phyloP scores from a whole-genome alignment of 2,329 filamentous ascomycete genomes.

The Ophiosphaerella narmari region DNA sequence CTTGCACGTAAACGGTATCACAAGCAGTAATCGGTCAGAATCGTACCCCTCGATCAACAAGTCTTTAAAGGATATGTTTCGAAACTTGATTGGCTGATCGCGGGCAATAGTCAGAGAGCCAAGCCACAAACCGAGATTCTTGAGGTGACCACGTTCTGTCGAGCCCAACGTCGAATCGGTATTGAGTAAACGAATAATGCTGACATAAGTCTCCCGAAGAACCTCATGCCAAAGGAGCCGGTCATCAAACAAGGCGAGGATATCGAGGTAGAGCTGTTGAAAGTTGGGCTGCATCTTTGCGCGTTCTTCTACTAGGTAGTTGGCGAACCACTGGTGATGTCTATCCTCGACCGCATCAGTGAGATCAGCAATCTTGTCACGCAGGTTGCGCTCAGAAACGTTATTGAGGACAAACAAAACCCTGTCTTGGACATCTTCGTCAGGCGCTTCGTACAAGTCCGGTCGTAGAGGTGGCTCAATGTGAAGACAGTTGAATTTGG shows the following conservation, averaged over 20 bases:
- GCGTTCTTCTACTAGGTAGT: slow-evolving; percentile 91
- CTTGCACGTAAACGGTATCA: slow-evolving; percentile 98
- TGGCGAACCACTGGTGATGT: slow-evolving; percentile 95
- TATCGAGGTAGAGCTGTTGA: slow-evolving; percentile 87
- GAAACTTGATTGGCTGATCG: slow-evolving; percentile 93
- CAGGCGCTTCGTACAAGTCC: slow-evolving; percentile 77
- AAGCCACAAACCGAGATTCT: slow-evolving; percentile 93
- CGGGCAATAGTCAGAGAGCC: slow-evolving; percentile 90
- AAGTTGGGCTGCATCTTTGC: slow-evolving; percentile 98
- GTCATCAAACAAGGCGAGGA: slow-evolving; percentile 82
- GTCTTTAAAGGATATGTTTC: slow-evolving; percentile 96
- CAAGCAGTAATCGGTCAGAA: slow-evolving; percentile 85
- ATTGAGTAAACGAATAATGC: slow-evolving; percentile 84
- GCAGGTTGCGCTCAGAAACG: slow-evolving; percentile 85
- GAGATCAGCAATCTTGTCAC: slow-evolving; percentile 81
- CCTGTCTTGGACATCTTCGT: slow-evolving; percentile 84
- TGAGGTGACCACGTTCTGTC: slow-evolving; percentile 84
- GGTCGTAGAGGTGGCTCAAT: slow-evolving; percentile 70
- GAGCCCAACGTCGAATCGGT: slow-evolving; percentile 85
- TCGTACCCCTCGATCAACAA: slow-evolving; percentile 92
- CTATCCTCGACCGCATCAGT: slow-evolving; percentile 76
- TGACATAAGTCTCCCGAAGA: slow-evolving; percentile 89
- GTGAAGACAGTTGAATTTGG: slow-evolving; percentile 78
- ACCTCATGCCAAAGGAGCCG: slow-evolving; percentile 83
- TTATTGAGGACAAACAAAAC: slow-evolving; percentile 97